Base-by-base conservation (phyloP, 257 asterid genomes). In the Fraxinus cuspidata region DNA sequence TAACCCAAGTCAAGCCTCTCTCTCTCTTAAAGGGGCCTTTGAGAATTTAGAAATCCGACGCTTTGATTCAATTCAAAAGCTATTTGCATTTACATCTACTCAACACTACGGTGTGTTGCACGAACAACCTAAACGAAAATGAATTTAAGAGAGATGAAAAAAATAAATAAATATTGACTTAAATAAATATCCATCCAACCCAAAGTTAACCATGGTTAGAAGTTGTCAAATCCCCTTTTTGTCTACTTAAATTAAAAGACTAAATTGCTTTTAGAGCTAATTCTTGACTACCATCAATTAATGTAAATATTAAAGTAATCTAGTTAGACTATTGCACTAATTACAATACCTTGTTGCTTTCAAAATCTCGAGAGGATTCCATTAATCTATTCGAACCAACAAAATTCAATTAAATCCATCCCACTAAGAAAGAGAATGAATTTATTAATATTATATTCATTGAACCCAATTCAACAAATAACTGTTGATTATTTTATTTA, bases 361-460 rank as follows among this genome's bases (percentile, higher is more conserved):
- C 90, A 81, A 81, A 63, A 71, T 82, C 76, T 78, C 80, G 42
- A 47, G 58, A 82, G 25, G 23, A 58, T 65, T 78, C 53, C 31
- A 77, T 75, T 77, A 56, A 88, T 65, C 44, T 75, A 84, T 77
- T 83, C 82, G 77, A 87, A 82, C 83, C 79, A 78, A 80, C 66
- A 51, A 64, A 83, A 74, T 72, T 71, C 71, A 69, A 70, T 69
- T 77, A 70, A 80, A 72, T 82, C 93, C 86, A 83, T 83, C 84
- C 78, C 51, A 81, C 80, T 85, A 82, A 75, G 83, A 84, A 85
- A 84, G 80, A 84, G 97, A 93, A 91, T 93, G 71, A 85, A 75
- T 88, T 11, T 84, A 91, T 38, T 83, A 81, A 1, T 93, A 82
- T 67, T 80, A 25, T 90, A 89, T 32, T 83, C 80, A 69, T 70